A percentile compares a stretch with the other conserved stretches of the same genome.
phyloP scores from a whole-genome alignment of 2,329 filamentous ascomycete genomes.

The Cladosporium sphaerospermum region DNA sequence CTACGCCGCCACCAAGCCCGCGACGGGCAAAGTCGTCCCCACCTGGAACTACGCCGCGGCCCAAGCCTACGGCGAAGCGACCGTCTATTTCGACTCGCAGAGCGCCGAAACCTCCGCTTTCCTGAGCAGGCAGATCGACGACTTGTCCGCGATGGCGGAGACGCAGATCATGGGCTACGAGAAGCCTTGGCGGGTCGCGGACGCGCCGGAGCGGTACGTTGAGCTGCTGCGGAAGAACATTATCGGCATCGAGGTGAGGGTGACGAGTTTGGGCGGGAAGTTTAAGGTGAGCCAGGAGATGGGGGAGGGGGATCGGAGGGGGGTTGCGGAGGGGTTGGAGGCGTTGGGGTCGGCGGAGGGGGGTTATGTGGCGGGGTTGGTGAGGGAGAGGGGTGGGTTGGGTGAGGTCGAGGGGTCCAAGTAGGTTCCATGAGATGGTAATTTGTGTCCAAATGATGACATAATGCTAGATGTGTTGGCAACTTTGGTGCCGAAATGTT shows the following conservation, averaged over 20 bases:
- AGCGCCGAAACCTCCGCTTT: constrained; percentile 45
- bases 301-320: constrained; percentile 46
- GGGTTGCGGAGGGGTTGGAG: constrained; percentile 53
- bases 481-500: too few species aligned
- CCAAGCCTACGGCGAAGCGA: constrained; percentile 63
- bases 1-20: constrained; percentile 59
- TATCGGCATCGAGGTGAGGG: constrained; percentile 48
- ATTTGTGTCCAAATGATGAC: too few species aligned
- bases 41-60: constrained; percentile 45
- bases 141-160: constrained; percentile 49
- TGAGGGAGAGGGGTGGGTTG: background rate
- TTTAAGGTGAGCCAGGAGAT: constrained; percentile 64
- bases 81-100: constrained; percentile 52
- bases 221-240: constrained; percentile 35
- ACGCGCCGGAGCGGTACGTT: constrained; percentile 53
- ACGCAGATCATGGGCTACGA: constrained; percentile 50
- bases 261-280: constrained; percentile 53
- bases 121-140: constrained; percentile 47
- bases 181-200: constrained; percentile 50
- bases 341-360: constrained; percentile 34
- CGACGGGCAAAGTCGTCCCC: constrained; percentile 56
- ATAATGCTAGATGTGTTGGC: too few species aligned
- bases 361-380: constrained; percentile 4
- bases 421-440: too few species aligned
- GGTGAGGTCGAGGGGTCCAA: background rate